Base-by-base conservation (phyloP, 345 rosid genomes). In the Lepidium didymum region DNA sequence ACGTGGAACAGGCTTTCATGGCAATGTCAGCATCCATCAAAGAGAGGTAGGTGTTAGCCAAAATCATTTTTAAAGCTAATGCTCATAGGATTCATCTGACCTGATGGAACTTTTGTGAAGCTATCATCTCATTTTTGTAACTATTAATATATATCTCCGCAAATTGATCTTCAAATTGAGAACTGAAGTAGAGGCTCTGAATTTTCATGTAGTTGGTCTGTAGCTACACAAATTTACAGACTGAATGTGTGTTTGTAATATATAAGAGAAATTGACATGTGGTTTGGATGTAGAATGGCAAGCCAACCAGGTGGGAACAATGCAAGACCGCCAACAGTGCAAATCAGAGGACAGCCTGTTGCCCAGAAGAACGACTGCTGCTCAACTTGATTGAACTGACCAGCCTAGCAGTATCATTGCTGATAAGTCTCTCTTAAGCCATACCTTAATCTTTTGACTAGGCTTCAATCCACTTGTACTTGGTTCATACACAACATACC, bases 1-100 rank as follows among this genome's bases (percentile, higher is more conserved):
- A 86, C 18, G 95, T 88, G 35, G 95, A 86, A 56, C 84, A 84
- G 63, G 87, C 91, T 68, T 88, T 88, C 80, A 84, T 86, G 95
- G 95, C 89, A 3, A 86, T 88, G 95, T 81, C 95, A 18, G 75
- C 91, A 66, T 68, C 86, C 60, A 88, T 88, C 70, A 86, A 88
- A 81, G 84, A 86, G 59, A 86, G 95, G 95, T 80, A 66, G 91
- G 95, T 80, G 56, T 23, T 49, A 27, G 68, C 23, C n/a, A 12
- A 27, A 54, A 3, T 56, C 36, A 4, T 13, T 44, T 12, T 33
- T 50, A 34, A 31, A 10, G 21, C 16, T 41, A 51, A 42, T 67
- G 25, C 60, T 52, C 44, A 51, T 41, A 54, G 23, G 55, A 31
- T 31, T 29, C 27, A 14, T 40, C 8, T 52, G 27, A 31, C 59